These are phyloP conservation scores for Apiotrichum gracile DNA, from an alignment of 1,284 basidiomycete genomes.

Conservation along the genomic window DNA sequence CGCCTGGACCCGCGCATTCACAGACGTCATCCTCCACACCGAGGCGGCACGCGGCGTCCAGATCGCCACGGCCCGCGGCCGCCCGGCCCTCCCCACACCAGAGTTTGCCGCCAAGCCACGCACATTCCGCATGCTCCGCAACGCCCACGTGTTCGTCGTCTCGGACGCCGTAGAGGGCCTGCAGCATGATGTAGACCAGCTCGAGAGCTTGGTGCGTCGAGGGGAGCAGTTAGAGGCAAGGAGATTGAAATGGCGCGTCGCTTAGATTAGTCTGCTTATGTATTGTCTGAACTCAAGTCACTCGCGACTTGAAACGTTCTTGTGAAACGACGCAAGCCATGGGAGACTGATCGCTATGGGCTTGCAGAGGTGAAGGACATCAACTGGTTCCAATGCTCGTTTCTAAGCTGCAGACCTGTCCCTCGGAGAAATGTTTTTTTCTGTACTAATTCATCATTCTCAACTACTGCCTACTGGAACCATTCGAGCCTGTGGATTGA, in stretches of 20 bases:
- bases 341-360: too few species aligned
- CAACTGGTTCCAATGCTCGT: too few species aligned
- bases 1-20: not conserved
- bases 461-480: not conserved
- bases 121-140: not conserved
- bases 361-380: too few species aligned
- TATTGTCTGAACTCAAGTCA: too few species aligned
- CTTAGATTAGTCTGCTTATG: too few species aligned
- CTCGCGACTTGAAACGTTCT: too few species aligned
- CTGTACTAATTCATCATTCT: not conserved
- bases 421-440: too few species aligned
- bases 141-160: constrained; percentile 1
- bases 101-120: not conserved
- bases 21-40: not conserved
- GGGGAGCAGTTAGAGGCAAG: not conserved
- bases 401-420: too few species aligned
- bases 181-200: not conserved
- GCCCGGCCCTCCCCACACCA: not conserved
- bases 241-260: not conserved
- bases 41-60: not conserved
- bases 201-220: not conserved
- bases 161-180: not conserved
- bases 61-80: not conserved
- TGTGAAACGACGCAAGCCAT: too few species aligned
- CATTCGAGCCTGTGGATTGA: too few species aligned